A percentile compares a stretch with the other conserved stretches of the same genome.
Evolutionary conservation across 805 yeast species (phyloP).

Genomic region (Kregervanrija fluxuum): DNA sequence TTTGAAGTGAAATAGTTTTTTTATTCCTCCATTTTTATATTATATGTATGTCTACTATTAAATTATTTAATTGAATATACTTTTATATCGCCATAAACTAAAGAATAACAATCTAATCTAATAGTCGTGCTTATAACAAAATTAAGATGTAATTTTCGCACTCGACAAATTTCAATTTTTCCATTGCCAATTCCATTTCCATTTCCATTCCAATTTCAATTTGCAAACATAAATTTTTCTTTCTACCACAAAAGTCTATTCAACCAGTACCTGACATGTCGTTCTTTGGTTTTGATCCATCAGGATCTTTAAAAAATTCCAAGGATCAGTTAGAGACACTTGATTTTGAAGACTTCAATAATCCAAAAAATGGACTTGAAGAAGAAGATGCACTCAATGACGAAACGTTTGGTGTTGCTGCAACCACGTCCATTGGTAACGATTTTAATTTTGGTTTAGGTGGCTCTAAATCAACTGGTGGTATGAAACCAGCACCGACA

Average conservation of each 20-base stretch:
- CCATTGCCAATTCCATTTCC: too few relatives aligned
- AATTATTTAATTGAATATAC: too few relatives aligned
- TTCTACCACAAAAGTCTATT: too few relatives aligned
- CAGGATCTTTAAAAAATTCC: constrained; percentile 25
- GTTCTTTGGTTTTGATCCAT: constrained; percentile 58
- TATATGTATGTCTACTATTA: too few relatives aligned
- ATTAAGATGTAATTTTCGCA: too few relatives aligned
- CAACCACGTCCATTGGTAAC: constrained; percentile 34
- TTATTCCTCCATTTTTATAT: neutral
- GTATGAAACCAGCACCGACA: constrained; percentile 15
- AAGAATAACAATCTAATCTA: too few relatives aligned
- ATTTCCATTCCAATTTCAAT: too few relatives aligned
- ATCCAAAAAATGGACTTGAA: constrained; percentile 28
- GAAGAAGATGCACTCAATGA: constrained; percentile 76
- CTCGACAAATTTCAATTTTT: too few relatives aligned
- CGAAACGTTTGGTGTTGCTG: constrained; percentile 65
- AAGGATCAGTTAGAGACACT: constrained; percentile 22
- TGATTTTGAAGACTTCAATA: constrained; percentile 80
- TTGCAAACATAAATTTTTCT: too few relatives aligned
- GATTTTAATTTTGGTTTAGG: constrained; percentile 59
- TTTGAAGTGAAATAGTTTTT: constrained; percentile 33
- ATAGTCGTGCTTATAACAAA: too few relatives aligned
- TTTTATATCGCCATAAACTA: too few relatives aligned
- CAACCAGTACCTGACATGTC: constrained; percentile 37
- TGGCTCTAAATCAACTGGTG: constrained; percentile 1